Percentiles rank a stretch among this genome's conserved stretches.
These are phyloP conservation scores for Acarospora socialis DNA, from an alignment of 2,329 filamentous ascomycete species.

Conservation along the genomic window DNA sequence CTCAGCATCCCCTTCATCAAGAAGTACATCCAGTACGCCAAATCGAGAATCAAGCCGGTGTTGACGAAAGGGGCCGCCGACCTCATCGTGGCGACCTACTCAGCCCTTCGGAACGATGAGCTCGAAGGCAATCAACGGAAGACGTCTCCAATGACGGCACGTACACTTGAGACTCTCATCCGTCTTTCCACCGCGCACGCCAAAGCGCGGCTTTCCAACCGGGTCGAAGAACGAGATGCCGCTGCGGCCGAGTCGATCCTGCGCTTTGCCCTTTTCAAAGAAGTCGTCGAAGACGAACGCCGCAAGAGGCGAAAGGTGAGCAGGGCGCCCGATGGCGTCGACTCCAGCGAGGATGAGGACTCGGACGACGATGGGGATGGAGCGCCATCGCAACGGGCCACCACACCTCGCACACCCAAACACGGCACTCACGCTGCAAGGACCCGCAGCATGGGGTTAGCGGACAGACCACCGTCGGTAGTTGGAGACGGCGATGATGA, in stretches of 20 bases:
- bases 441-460: constrained; percentile 6
- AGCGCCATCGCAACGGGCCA: constrained; percentile 16
- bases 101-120: constrained; percentile 86
- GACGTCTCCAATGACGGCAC: constrained; percentile 88
- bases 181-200: constrained; percentile 93
- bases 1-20: constrained; percentile 97
- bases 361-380: constrained; percentile 48
- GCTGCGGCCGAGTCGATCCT: constrained; percentile 77
- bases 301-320: constrained; percentile 71
- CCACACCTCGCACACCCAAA: constrained; percentile 15
- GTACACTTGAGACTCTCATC: constrained; percentile 95
- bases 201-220: constrained; percentile 73
- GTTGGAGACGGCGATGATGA: constrained; percentile 35
- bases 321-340: constrained; percentile 41
- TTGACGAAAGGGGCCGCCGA: constrained; percentile 84
- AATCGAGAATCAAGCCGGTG: constrained; percentile 76
- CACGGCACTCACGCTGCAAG: constrained; percentile 17
- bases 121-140: constrained; percentile 86
- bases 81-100: constrained; percentile 82
- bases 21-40: constrained; percentile 98
- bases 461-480: constrained; percentile 23
- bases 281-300: constrained; percentile 66
- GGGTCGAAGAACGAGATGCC: constrained; percentile 82
- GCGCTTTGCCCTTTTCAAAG: constrained; percentile 92
- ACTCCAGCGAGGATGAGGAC: constrained; percentile 45